Evolutionary conservation across 2,329 filamentous ascomycete species (phyloP).

Genomic region (Phaeomoniella chlamydospora): DNA sequence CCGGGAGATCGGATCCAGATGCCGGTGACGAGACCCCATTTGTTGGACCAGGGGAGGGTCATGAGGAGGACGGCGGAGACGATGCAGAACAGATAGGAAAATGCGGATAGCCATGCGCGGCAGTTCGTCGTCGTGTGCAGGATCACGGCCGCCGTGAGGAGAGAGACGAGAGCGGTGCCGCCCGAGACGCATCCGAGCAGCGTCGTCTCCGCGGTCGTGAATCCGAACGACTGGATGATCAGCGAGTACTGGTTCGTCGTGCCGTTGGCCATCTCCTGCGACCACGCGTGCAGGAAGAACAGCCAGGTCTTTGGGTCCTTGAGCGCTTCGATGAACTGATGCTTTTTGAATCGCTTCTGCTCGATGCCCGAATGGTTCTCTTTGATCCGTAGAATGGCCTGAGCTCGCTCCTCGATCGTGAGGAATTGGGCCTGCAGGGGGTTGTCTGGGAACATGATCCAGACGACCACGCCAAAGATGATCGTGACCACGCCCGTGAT

Average conservation of each 20-base stretch:
- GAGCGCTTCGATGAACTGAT: constrained; percentile 18
- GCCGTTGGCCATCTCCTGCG: constrained; percentile 24
- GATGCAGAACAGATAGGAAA: constrained; percentile 20
- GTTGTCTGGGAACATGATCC: constrained; percentile 17
- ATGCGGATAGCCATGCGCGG: constrained; percentile 15
- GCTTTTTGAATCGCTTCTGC: constrained; percentile 19
- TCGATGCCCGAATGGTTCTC: constrained; percentile 23
- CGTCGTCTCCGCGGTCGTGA: constrained; percentile 36
- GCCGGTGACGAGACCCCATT: constrained; percentile 20
- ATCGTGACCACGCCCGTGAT: constrained; percentile 18
- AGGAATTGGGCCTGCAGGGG: constrained; percentile 17
- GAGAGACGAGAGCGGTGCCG: constrained; percentile 12
- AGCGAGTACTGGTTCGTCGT: constrained; percentile 27
- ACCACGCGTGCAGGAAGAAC: constrained; percentile 20
- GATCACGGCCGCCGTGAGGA: constrained; percentile 14
- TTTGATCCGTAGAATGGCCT: constrained; percentile 19
- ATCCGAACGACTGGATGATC: constrained; percentile 30
- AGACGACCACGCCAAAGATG: constrained; percentile 14
- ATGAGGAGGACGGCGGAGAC: constrained; percentile 21
- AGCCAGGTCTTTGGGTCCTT: constrained; percentile 20
- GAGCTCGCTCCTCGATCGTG: constrained; percentile 16
- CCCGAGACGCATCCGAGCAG: constrained; percentile 28
- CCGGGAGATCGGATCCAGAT: constrained; percentile 23
- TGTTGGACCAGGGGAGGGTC: constrained; percentile 21
- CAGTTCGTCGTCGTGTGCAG: constrained; percentile 15